These are phyloP conservation scores for Botryotinia convoluta DNA, from an alignment of 2,329 filamentous ascomycete genomes.

Conservation along the genomic window DNA sequence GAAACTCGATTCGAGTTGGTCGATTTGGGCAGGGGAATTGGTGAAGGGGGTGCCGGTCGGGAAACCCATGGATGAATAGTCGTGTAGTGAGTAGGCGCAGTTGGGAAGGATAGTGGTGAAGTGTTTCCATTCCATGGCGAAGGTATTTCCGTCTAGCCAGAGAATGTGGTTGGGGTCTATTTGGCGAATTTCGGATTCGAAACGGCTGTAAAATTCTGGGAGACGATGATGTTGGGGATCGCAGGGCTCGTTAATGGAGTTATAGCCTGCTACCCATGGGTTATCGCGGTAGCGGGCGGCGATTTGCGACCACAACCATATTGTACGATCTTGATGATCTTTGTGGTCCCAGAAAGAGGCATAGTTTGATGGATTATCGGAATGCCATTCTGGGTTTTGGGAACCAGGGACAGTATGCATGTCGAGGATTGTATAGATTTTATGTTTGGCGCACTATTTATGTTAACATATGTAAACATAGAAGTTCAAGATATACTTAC, in stretches of 20 bases:
- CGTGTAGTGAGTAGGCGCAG: conserved; percentile 52
- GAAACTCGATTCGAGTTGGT: conserved; percentile 42
- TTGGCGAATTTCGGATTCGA: conserved; percentile 42
- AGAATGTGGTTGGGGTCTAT: conserved; percentile 50
- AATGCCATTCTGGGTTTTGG: conserved; percentile 51
- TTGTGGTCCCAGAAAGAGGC: conserved; percentile 49
- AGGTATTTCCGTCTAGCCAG: conserved; percentile 53
- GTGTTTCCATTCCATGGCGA: conserved; percentile 50
- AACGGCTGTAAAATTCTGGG: conserved; percentile 43
- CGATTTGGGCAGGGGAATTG: conserved; percentile 44
- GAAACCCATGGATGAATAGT: conserved; percentile 53
- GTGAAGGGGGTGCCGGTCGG: conserved; percentile 44
- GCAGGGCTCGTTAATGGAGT: conserved; percentile 39
- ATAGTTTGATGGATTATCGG: conserved; percentile 41
- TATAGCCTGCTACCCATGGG: conserved; percentile 38
- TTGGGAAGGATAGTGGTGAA: conserved; percentile 47
- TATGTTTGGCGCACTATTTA: conserved; percentile 40
- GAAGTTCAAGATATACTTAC: conserved; percentile 14
- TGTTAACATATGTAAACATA: not conserved
- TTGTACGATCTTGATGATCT: conserved; percentile 46
- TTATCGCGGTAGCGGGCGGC: conserved; percentile 45
- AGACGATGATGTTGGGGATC: conserved; percentile 40
- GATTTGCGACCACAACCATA: conserved; percentile 46
- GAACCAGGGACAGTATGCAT: conserved; percentile 47
- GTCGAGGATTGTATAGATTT: conserved; percentile 47